Base-by-base conservation (phyloP, 1,284 basidiomycete species). In the Veloboletus limbatus region DNA sequence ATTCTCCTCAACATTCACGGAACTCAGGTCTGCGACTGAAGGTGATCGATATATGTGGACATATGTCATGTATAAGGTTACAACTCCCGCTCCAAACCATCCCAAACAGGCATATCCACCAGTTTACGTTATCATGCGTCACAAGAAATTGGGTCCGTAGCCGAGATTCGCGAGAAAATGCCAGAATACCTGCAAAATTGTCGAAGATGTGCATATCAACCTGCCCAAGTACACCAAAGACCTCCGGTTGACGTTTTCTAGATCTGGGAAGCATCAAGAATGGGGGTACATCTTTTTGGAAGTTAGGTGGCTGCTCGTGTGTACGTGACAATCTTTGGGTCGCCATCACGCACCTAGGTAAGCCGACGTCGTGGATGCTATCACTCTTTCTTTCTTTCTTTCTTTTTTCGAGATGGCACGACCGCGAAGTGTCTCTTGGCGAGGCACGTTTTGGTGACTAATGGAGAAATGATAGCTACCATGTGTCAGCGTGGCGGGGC, bases 401-500 rank as follows among this genome's bases (percentile, higher is more conserved):
- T n/a, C n/a, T n/a, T n/a, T n/a, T n/a, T n/a, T n/a, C n/a, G n/a
- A n/a, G n/a, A 31, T n/a, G 20, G 33, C 27, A 22, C 34, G 20
- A 41, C 26, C 20, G 27, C 17, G 18, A 24, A 14, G 26, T 31
- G 26, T 40, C 8, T 46, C 36, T n/a, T n/a, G n/a, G n/a, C 45
- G 33, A 44, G 40, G 37, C 34, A 54, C 17, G 17, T 34, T 21
- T 54, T n/a, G 32, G 40, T 47, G 57, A 55, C 52, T 33, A 36
- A 47, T 24, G 18, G 10, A 26, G 14, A 22, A n/a, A 11, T 27
- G 44, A 38, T 40, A 27, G 10, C 13, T 6, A 20, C 34, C 38
- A 43, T 50, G 56, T 56, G 56, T 31, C 46, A 45, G 38, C 41
- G 31, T 25, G 43, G 45, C 58, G 58, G 58, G 43, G 4, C 51